Evolutionary conservation across 176 grass and related monocot species (phyloP), one percentile per base, ranked within the genome.

Genomic region (Luzula sylvatica): DNA sequence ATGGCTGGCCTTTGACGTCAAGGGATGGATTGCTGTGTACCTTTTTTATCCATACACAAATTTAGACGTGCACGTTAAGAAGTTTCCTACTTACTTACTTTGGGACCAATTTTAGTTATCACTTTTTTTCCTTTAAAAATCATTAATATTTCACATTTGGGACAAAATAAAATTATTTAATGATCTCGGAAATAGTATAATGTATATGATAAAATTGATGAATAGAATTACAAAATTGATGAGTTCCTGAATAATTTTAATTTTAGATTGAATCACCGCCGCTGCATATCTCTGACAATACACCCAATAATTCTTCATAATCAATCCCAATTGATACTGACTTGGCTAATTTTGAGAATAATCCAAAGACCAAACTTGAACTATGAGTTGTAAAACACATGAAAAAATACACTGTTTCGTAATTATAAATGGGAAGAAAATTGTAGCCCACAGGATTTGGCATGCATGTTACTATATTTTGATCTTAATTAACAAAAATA

Each of bases 381-480:
- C 5, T 64, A 6, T 64, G 59, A 64, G 59, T 46, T 64, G 59
- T 24, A 64, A 30, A 23, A 48, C 59, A 49, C 59, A 49, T 49
- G 42, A 64, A 4, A 9, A 13, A 6, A 42, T 7, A 12, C 47
- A 21, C 47, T 12, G 11, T 46, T 17, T 17, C 43, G 35, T 46
- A 17, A 14, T 13, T 46, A 46, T 17, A 46, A 15, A 46, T 4
- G 14, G 15, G 15, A 46, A 14, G 1, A 14, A 46, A 15, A 14
- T 4, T 46, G 15, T 4, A 46, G 1, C 15, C 1, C 15, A 46
- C 11, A 15, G 9, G 43, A 46, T 46, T 46, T 46, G 5, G 14
- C 42, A 15, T 47, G 58, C 58, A 63, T 63, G 58, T 63, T 63
- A 30, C 58, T n/a, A 30, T n/a, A n/a, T 26, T 63, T 35, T 35